Evolutionary conservation across 2,329 filamentous ascomycete species (phyloP), one percentile per base, ranked within the genome.

Genomic region (Epichloe gansuensis): DNA sequence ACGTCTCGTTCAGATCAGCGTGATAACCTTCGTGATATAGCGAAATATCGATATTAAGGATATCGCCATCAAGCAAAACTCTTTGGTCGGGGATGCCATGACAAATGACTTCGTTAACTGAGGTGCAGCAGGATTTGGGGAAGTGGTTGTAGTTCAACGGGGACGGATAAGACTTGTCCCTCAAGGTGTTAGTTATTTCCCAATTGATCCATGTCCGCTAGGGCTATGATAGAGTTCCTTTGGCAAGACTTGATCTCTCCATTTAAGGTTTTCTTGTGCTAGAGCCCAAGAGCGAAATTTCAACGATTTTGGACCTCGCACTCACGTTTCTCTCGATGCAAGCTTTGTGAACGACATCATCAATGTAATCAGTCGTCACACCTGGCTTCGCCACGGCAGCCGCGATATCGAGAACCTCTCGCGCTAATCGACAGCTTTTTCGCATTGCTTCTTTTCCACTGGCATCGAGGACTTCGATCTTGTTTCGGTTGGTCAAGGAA

Each of bases 111-210:
- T 98, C 93, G 74, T 98, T 98, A 48, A 88, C 73, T 3, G 91
- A 97, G 3, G 91, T 97, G 72, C 93, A 98, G 57, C 96, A 88
- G 0, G 93, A 98, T 73, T 98, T 98, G 59, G 93, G 93, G 72
- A 97, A 98, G 69, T 91, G 77, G 74, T 88, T 87, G 72, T 97
- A 97, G 73, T 96, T 96, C 37, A 97, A 75, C 1, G 91, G 90
- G 1, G 91, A 96, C 0, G 91, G 91, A 67, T 97, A 97, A 9
- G 90, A 87, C 91, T 96, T 96, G 57, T 46, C n/a, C 52, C 41
- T 49, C n/a, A 15, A 12, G 37, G 3, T 50, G 46, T 54, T n/a
- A 52, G 53, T 46, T 34, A 31, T 37, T 46, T 3, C 25, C 12
- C 11, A 8, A 15, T 45, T 51, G 5, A 45, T 25, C 17, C 17